phyloP scores from a whole-genome alignment of 1,284 basidiomycete species.

The Fomes fomentarius region DNA sequence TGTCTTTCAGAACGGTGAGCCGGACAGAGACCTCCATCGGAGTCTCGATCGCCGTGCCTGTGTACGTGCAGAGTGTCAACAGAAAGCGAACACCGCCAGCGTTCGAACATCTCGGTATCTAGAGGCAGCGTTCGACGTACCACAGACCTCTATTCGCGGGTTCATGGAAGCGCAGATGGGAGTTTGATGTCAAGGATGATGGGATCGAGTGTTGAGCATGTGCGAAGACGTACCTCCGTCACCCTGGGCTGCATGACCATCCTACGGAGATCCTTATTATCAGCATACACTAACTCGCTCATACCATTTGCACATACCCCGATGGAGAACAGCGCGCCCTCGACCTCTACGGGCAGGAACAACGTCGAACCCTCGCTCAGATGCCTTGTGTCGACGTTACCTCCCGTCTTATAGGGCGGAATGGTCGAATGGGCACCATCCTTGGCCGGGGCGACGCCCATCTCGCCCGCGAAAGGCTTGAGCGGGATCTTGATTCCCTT shows the following conservation, averaged over 20 bases:
- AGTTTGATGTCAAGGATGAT: no score
- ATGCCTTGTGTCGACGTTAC: conserved; percentile 64
- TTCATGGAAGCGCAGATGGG: no score
- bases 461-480: conserved; percentile 62
- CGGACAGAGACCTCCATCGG: conserved; percentile 59
- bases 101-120: no score
- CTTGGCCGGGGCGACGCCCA: conserved; percentile 63
- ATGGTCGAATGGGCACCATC: conserved; percentile 60
- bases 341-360: conserved; percentile 60
- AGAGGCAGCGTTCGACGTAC: conserved; percentile 30
- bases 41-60: conserved; percentile 66
- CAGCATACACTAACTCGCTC: no score
- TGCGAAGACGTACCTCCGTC: conserved; percentile 53
- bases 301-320: conserved; percentile 50
- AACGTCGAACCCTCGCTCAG: conserved; percentile 53
- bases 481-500: conserved; percentile 51
- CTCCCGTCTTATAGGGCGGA: conserved; percentile 63
- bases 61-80: background rate
- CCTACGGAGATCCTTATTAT: conserved; percentile 46
- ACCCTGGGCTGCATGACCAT: conserved; percentile 67
- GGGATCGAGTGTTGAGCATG: no score
- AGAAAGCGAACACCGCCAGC: no score
- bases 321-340: conserved; percentile 62
- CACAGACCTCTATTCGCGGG: conserved; percentile 56
- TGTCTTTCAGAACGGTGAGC: conserved; percentile 58